Evolutionary conservation across 257 asterid species (phyloP), one percentile per base, ranked within the genome.

Genomic region (Anisodus acutangulus): DNA sequence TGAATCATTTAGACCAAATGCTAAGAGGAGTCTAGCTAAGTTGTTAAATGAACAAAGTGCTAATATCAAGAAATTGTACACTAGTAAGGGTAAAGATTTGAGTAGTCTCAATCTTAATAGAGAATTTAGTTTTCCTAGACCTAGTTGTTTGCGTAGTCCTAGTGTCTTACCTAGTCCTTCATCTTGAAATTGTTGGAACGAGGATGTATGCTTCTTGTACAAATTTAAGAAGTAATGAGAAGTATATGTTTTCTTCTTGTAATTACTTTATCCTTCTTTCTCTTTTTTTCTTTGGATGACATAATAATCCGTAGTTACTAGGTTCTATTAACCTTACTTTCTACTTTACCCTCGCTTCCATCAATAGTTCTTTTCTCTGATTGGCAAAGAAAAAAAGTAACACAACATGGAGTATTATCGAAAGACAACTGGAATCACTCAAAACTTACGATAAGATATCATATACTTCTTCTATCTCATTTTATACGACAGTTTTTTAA

Each of bases 1-100:
- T 84, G 90, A 94, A 80, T 97, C 99, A 0, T 95, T 95, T 71
- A 91, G 99, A 43, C 84, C 97, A 12, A 95, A 94, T 84, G 98
- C 99, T 0, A 95, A 94, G 92, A 94, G 99, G 79, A 95, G 98
- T 68, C 84, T 94, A 17, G 90, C 89, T 89, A 94, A 67, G 74
- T 85, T 95, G 90, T 51, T 94, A 37, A 91, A 86, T 66, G 99
- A 95, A 69, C 98, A 95, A 83, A 84, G 86, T 58, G 89, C 97
- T 2, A 95, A 95, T 66, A 86, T 95, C 0, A 95, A 95, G 55
- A 93, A 88, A 90, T 86, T 95, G 90, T 91, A 95, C 80, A 94
- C 93, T 4, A 92, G 90, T 22, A 93, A 90, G 86, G 94, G 89
- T 0, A 94, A 90, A 85, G 87, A 84, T 43, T 89, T 93, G 86